Evolutionary conservation across 2,329 filamentous ascomycete species (phyloP).

Genomic region (Aureobasidium subglaciale): DNA sequence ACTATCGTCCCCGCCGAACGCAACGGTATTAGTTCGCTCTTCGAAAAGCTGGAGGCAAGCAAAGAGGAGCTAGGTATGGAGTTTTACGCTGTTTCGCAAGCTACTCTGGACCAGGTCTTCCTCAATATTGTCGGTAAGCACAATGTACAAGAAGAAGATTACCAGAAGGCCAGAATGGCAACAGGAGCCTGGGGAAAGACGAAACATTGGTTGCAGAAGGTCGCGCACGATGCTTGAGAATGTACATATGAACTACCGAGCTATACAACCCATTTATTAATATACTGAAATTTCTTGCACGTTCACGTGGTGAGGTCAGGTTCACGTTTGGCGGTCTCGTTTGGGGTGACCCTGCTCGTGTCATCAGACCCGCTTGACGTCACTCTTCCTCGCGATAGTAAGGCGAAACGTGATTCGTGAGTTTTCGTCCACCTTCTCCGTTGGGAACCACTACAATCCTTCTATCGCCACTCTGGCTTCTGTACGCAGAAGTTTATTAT

Average conservation of each 20-base stretch:
- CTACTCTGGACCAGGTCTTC: conserved; percentile 87
- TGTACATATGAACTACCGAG: not conserved
- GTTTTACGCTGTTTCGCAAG: conserved; percentile 81
- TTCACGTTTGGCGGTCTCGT: too few relatives aligned
- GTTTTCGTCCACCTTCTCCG: conserved; percentile 12
- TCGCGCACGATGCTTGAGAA: conserved; percentile 9
- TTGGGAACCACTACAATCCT: not conserved
- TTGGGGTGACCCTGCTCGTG: not conserved
- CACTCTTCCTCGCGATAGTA: not conserved
- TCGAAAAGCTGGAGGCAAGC: conserved; percentile 65
- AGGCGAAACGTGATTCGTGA: conserved; percentile 11
- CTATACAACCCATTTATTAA: too few relatives aligned
- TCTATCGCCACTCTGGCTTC: conserved; percentile 12
- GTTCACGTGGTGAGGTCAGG: too few relatives aligned
- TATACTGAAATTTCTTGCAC: too few relatives aligned
- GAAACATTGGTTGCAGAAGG: not conserved
- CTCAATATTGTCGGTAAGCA: conserved; percentile 75
- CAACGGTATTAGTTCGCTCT: conserved; percentile 54
- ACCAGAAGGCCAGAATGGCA: conserved; percentile 20
- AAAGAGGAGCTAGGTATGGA: conserved; percentile 64
- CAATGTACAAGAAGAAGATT: conserved; percentile 65
- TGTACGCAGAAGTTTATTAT: not conserved
- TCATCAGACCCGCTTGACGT: conserved; percentile 3
- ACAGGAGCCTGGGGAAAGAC: conserved; percentile 13
- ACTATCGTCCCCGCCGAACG: conserved; percentile 16